Conservation (phyloP, 371 early-diverging fungal genomes). For the Encephalitozoon romaleae region DNA sequence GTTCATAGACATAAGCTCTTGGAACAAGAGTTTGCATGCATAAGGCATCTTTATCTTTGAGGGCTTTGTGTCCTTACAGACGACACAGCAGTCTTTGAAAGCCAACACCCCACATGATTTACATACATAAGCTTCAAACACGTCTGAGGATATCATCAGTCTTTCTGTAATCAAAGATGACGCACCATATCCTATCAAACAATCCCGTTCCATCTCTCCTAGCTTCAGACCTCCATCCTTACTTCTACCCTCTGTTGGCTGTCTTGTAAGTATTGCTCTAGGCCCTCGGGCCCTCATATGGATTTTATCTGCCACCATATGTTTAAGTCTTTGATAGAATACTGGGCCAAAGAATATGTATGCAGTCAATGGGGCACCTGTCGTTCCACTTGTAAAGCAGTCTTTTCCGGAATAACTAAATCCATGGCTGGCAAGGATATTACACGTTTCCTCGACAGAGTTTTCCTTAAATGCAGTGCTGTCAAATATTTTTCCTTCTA, state of each 20-base stretch:
- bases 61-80: constrained; percentile 72
- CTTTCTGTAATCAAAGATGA: constrained; percentile 80
- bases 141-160: constrained; percentile 83
- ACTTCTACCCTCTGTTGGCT: constrained; percentile 95
- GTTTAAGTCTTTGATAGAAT: constrained; percentile 94
- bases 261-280: constrained; percentile 79
- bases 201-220: constrained; percentile 98
- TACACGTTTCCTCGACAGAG: constrained; percentile 85
- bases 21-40: constrained; percentile 70
- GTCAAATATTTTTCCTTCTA: constrained; percentile 83
- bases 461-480: constrained; percentile 75
- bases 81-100: constrained; percentile 66
- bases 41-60: constrained; percentile 88
- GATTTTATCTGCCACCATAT: constrained; percentile 99
- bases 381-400: constrained; percentile 65
- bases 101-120: constrained; percentile 81
- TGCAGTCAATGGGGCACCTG: constrained; percentile 79
- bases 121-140: constrained; percentile 80
- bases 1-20: constrained; percentile 90
- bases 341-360: constrained; percentile 95
- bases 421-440: constrained; percentile 79
- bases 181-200: constrained; percentile 88
- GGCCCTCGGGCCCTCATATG: constrained; percentile 91
- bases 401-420: constrained; percentile 98
- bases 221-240: constrained; percentile 90